Base-by-base conservation (phyloP, 2,329 filamentous ascomycete species). In the Ustulina deusta region DNA sequence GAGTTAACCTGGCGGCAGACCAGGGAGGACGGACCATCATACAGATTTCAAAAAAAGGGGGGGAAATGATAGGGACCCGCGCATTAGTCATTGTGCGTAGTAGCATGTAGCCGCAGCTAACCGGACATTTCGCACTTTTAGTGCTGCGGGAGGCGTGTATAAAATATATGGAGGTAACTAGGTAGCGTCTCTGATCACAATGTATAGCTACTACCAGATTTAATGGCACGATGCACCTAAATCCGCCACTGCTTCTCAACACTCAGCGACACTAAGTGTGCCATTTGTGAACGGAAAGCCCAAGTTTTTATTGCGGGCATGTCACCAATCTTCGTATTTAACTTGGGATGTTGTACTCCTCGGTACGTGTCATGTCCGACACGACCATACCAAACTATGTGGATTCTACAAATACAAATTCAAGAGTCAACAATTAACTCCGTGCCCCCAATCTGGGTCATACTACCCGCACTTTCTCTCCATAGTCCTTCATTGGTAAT, bases 111-210 rank as follows among this genome's bases (percentile, higher is more conserved):
- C 17, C 38, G 36, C 15, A 36, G 27, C n/a, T 5, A 11, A 59
- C 27, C n/a, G 32, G 49, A 34, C 22, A 15, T 49, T 38, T 34
- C 5, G 32, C 20, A 13, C 9, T 42, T 29, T 29, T 6, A 42
- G 49, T 22, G 20, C 27, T 27, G 20, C 42, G 25, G 36, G 27
- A 48, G 34, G 22, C 36, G 20, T 64, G 61, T 67, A 63, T 27
- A 38, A 59, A 57, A 55, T 44, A 63, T 34, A 36, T 7, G n/a
- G n/a, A n/a, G n/a, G 38, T 60, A 32, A 44, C 42, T 40, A n/a
- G n/a, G n/a, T 38, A 51, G 65, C 60, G 60, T 56, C 9, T 59
- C 22, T 44, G 48, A 46, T 55, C 29, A 40, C 55, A 55, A 64
- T 63, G 49, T 56, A 56, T 34, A 59, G 55, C 46, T 17, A n/a